Conservation (phyloP, 805 yeast genomes). For the Candida loeiensis region DNA sequence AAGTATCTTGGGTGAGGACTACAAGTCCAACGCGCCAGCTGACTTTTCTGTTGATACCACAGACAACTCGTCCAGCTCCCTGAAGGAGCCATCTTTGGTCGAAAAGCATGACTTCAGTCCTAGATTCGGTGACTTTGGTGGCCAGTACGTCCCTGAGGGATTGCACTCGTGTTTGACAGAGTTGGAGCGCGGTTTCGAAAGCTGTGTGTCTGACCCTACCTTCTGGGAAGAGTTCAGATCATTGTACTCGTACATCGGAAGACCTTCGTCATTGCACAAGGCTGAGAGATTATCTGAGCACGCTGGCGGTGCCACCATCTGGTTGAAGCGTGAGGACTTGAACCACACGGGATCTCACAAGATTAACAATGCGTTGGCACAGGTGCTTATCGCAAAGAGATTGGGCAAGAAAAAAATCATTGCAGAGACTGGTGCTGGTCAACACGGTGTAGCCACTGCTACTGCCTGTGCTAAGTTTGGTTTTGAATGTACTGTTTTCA, state of each 20-base stretch:
- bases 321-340: slow-evolving; percentile 97
- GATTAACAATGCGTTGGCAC: slow-evolving; percentile 81
- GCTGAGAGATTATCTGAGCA: slow-evolving; percentile 87
- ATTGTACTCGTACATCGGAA: slow-evolving; percentile 88
- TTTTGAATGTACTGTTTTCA: slow-evolving; percentile 85
- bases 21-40: slow-evolving; percentile 26
- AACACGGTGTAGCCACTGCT: slow-evolving; percentile 91
- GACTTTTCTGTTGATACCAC: slow-evolving; percentile 17
- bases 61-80: slow-evolving; percentile 20
- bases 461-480: slow-evolving; percentile 94
- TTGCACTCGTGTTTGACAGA: slow-evolving; percentile 87
- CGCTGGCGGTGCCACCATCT: slow-evolving; percentile 89
- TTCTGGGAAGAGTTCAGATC: slow-evolving; percentile 92
- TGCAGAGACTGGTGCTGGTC: slow-evolving; percentile 94
- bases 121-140: slow-evolving; percentile 93
- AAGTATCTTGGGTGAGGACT: slow-evolving; percentile 62
- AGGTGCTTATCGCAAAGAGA: slow-evolving; percentile 74
- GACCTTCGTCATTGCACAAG: slow-evolving; percentile 89
- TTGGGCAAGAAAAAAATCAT: slow-evolving; percentile 73
- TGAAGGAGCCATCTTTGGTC: slow-evolving; percentile 30
- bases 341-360: slow-evolving; percentile 89
- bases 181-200: slow-evolving; percentile 82
- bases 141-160: slow-evolving; percentile 98
- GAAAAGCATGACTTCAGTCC: slow-evolving; percentile 69
- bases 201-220: slow-evolving; percentile 79